Evolutionary conservation across 2,329 filamentous ascomycete genomes (phyloP), one percentile per base, ranked within the genome.

Genomic region (Aspergillus sp.): DNA sequence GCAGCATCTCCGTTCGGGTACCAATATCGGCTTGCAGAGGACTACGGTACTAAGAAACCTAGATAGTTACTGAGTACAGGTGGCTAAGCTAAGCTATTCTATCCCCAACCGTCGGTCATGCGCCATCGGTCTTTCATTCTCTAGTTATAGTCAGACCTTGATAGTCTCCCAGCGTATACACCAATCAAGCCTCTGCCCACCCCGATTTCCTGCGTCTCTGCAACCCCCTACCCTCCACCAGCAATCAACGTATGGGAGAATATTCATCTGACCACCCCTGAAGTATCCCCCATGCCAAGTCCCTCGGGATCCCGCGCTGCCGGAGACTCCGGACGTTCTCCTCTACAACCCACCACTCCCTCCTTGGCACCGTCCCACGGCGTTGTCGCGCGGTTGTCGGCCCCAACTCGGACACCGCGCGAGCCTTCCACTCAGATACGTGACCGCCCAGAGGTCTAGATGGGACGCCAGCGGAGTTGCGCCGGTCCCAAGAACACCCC

Each of bases 1-100:
- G 52, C 52, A 51, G 30, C 30, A 54, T 51, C 48, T 54, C 52
- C 52, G 52, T n/a, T 45, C 41, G 36, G n/a, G 45, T 38, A 19
- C 32, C 33, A 33, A 13, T 17, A 20, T 50, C 51, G 42, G 51
- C 45, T 33, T 20, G 22, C 22, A 22, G 22, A n/a, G n/a, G n/a
- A n/a, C n/a, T n/a, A n/a, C n/a, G n/a, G n/a, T n/a, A n/a, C n/a
- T n/a, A n/a, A n/a, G n/a, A n/a, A n/a, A n/a, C 20, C 22, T 22
- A 22, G 22, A 7, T 22, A 22, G 22, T 22, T 22, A 22, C 22
- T 22, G 7, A 7, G 20, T 22, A 22, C 20, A 22, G 20, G 2
- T 5, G 20, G 22, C 7, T 22, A 22, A 22, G 22, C 22, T 22
- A 22, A 6, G 30, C 35, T 35, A 33, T 13, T 26, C 33, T 5